phyloP scores from a whole-genome alignment of 176 grass and related monocot species.

The Rhipidocladum racemiflorum region DNA sequence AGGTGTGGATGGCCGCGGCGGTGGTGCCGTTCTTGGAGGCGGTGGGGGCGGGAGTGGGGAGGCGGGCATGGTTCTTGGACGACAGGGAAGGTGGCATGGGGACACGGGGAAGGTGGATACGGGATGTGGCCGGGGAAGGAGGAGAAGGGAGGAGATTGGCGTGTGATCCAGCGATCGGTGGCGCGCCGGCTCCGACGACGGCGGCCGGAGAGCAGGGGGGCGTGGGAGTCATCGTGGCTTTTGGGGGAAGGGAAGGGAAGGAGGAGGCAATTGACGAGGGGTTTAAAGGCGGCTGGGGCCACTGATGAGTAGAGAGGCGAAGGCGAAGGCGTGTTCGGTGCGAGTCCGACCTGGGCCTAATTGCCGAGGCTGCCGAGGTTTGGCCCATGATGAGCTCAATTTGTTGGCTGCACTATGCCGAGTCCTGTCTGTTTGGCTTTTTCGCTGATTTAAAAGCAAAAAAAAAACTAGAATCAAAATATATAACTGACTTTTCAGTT shows the following conservation, averaged over 20 bases:
- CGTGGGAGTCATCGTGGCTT: slow-evolving; percentile 17
- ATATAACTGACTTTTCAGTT: too few relatives aligned
- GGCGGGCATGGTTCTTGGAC: neutral
- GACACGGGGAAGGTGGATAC: slow-evolving; percentile 13
- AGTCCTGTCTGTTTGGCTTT: too few relatives aligned
- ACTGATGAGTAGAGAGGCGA: neutral
- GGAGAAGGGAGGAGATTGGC: neutral
- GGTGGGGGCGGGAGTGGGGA: neutral
- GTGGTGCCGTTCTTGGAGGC: neutral
- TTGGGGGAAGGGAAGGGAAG: neutral
- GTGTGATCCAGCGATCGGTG: neutral
- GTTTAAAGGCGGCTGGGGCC: slow-evolving; percentile 16
- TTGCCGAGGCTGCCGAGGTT: too few relatives aligned
- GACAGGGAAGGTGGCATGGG: slow-evolving; percentile 4
- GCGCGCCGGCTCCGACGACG: neutral
- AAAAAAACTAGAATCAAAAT: too few relatives aligned
- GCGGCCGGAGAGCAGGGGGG: slow-evolving; percentile 4
- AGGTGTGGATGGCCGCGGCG: neutral
- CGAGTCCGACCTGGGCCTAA: too few relatives aligned
- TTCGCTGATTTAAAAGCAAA: too few relatives aligned
- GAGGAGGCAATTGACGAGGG: slow-evolving; percentile 16
- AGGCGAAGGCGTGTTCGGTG: too few relatives aligned
- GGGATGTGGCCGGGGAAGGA: neutral
- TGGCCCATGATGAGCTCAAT: too few relatives aligned
- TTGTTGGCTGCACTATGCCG: too few relatives aligned